Evolutionary conservation across 306 rosid genomes (phyloP).

Genomic region (Corylus americana): DNA sequence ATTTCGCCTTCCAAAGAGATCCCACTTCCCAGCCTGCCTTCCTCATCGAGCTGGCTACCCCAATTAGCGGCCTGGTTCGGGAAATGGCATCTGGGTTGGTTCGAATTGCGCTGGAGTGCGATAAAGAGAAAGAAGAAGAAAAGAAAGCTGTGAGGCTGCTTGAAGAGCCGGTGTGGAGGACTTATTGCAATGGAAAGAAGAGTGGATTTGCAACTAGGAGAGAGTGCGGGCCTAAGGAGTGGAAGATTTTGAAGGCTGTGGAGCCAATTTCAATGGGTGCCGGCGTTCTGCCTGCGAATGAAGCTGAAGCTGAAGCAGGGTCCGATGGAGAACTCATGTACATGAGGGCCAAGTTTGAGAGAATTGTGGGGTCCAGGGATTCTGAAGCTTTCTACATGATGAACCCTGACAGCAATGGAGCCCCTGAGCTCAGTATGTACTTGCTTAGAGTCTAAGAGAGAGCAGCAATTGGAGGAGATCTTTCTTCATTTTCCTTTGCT

Average conservation of each 20-base stretch:
- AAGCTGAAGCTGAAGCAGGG: constrained; percentile 43
- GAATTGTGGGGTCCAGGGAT: constrained; percentile 95
- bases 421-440: constrained; percentile 95
- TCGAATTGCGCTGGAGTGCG: constrained; percentile 91
- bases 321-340: constrained; percentile 79
- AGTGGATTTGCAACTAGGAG: constrained; percentile 85
- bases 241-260: constrained; percentile 81
- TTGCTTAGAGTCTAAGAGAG: constrained; percentile 77
- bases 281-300: constrained; percentile 72
- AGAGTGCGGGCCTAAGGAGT: constrained; percentile 84
- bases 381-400: constrained; percentile 99
- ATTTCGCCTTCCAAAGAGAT: constrained; percentile 85
- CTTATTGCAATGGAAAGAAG: constrained; percentile 89
- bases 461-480: constrained; percentile 26
- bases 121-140: constrained; percentile 54
- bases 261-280: constrained; percentile 98
- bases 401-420: constrained; percentile 98
- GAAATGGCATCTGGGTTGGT: constrained; percentile 99
- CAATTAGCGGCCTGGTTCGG: constrained; percentile 82
- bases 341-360: constrained; percentile 98
- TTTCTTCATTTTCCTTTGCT: constrained; percentile 27
- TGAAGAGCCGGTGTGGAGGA: constrained; percentile 89
- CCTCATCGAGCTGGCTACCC: constrained; percentile 87
- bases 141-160: constrained; percentile 51
- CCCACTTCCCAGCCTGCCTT: constrained; percentile 80